phyloP scores from a whole-genome alignment of 129 eudicot species.

The sunflower (Helianthus annuus) region HanXRQr2.0-SUNRISE NC_035438.2:34445905-34446404 shows the following conservation, averaged over 20 bases:
- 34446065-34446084: slow-evolving; percentile 53
- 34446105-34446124: slow-evolving; percentile 92
- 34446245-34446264: slow-evolving; percentile 94
- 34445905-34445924: too few relatives aligned
- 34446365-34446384: slow-evolving; percentile 24
- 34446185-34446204: slow-evolving; percentile 92
- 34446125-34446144: slow-evolving; percentile 85
- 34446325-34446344: slow-evolving; percentile 20
- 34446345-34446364: slow-evolving; percentile 15
- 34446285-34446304: slow-evolving; percentile 97
- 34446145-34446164: slow-evolving; percentile 85
- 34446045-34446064: slow-evolving; percentile 7
- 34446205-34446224: slow-evolving; percentile 76
- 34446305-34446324: slow-evolving; percentile 76
- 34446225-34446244: slow-evolving; percentile 95
- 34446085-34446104: slow-evolving; percentile 99
- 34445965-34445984: not conserved
- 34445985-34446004: not conserved
- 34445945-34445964: not conserved
- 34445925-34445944: not conserved
- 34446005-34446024: not conserved
- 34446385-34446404: slow-evolving; percentile 31
- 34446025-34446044: not conserved
- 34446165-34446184: slow-evolving; percentile 95
- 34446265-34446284: slow-evolving; percentile 88